These are phyloP conservation scores for Cladobotryum protrusum DNA, from an alignment of 2,329 filamentous ascomycete genomes.

Conservation along the genomic window DNA sequence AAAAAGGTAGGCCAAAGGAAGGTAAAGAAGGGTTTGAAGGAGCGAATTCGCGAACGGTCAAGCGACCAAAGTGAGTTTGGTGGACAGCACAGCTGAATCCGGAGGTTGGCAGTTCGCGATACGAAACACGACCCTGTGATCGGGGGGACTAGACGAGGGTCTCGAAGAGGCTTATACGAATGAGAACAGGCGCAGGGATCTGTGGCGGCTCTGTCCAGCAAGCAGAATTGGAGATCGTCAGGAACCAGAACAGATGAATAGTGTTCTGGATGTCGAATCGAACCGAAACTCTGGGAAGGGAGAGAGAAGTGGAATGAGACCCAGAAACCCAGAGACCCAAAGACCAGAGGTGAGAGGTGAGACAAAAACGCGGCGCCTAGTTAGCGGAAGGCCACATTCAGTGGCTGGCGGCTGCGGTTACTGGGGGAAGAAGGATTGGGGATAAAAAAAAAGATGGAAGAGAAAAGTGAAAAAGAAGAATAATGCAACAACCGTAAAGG, in stretches of 20 bases:
- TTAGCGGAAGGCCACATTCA: constrained; percentile 19
- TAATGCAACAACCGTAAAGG: neutral
- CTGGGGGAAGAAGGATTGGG: constrained; percentile 9
- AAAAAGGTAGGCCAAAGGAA: constrained; percentile 12
- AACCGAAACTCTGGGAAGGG: constrained; percentile 14
- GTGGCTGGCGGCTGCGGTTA: constrained; percentile 18
- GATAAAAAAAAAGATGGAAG: constrained; percentile 15
- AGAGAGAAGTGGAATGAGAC: constrained; percentile 20
- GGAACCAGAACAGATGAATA: constrained; percentile 9
- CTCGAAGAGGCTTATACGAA: constrained; percentile 4
- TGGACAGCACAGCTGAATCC: constrained; percentile 52
- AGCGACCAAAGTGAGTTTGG: constrained; percentile 14
- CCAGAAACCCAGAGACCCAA: constrained; percentile 10
- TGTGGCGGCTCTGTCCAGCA: constrained; percentile 3
- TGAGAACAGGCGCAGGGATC: neutral
- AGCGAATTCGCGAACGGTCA: constrained; percentile 15
- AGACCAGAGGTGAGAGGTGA: constrained; percentile 20
- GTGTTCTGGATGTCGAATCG: constrained; percentile 12
- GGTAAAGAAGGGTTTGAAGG: constrained; percentile 14
- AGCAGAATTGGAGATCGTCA: constrained; percentile 12
- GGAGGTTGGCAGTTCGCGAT: constrained; percentile 19
- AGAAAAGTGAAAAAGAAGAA: constrained; percentile 5
- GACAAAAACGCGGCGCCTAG: constrained; percentile 26
- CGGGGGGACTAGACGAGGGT: constrained; percentile 11
- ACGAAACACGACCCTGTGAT: constrained; percentile 13